Conservation (phyloP, 1,284 basidiomycete species). For the Phenoliferia sp. region DNA sequence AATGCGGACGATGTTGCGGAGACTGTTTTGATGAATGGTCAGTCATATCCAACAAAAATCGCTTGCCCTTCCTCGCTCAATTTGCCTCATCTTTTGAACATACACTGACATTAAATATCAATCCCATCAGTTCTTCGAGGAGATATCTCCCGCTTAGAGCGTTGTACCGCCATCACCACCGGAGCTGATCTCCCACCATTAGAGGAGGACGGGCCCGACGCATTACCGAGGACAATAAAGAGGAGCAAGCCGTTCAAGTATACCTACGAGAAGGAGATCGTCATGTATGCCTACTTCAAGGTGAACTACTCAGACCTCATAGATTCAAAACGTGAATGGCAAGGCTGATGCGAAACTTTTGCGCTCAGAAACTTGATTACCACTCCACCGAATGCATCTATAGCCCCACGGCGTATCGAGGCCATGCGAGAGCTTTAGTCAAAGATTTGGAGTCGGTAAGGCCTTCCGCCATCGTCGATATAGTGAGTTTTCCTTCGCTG, state of each 20-base stretch:
- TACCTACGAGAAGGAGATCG: constrained; percentile 98
- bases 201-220: constrained; percentile 25
- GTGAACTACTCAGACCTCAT: constrained; percentile 44
- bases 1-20: constrained; percentile 99
- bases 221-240: constrained; percentile 71
- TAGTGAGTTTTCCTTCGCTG: constrained; percentile 55
- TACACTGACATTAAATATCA: not conserved
- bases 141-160: constrained; percentile 86
- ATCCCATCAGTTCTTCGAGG: constrained; percentile 80
- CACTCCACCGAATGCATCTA: constrained; percentile 99
- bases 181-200: constrained; percentile 52
- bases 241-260: constrained; percentile 98
- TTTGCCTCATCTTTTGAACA: too few species aligned
- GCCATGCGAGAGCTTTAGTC: constrained; percentile 87
- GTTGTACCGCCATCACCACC: constrained; percentile 91
- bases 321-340: constrained; percentile 4
- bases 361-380: constrained; percentile 66
- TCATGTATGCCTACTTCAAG: constrained; percentile 59
- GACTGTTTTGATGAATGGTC: constrained; percentile 99
- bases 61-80: not conserved
- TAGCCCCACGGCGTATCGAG: constrained; percentile 89
- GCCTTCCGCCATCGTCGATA: constrained; percentile 92
- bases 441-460: constrained; percentile 93
- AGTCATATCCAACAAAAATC: constrained; percentile 44
- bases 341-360: constrained; percentile 7